Base-by-base conservation (phyloP, 306 rosid genomes). In the Ammopiptanthus mongolicus region DNA sequence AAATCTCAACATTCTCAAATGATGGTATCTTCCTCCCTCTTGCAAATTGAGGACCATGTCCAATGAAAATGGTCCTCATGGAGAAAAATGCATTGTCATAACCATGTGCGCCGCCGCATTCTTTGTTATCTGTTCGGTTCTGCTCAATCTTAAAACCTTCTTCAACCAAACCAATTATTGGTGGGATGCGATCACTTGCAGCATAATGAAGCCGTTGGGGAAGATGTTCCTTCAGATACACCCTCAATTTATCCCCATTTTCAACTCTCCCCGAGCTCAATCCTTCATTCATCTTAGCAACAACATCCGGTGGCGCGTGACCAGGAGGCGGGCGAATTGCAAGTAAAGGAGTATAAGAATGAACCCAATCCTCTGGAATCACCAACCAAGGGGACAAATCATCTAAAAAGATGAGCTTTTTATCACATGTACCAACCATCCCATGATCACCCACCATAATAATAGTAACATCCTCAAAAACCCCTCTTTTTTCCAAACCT, bases 371-470 rank as follows among this genome's bases (percentile, higher is more conserved):
- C 0, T 1, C 12, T 0, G 88, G 88, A 74, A 95, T 79, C 3
- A 79, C 82, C 53, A 91, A 51, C 96, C 93, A 94, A 23, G 93
- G 79, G 6, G 77, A 62, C 79, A 94, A 81, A 77, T 94, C 97
- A 59, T 87, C 89, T 2, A 94, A 67, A 80, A 80, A 86, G 10
- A 94, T 66, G 11, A 94, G 66, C 78, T 91, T 91, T 61, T 84
- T 79, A 66, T 91, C 97, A 31, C 98, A 94, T 0, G 97, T 91
- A 48, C 93, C 96, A 74, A 94, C 98, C 98, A 94, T 94, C 2
- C 99, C 99, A 85, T 95, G 99, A 80, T 95, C 99, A 55, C 99
- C 99, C 5, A 95, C 85, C 83, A 95, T 19, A 48, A 94, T 86
- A n/a, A 94, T 19, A 46, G 31, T 76, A 55, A 94, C 98, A 84